Percentiles rank a stretch among this genome's conserved stretches.
Evolutionary conservation across 345 rosid species (phyloP).

Genomic region (Cardiospermum halicacabum): DNA sequence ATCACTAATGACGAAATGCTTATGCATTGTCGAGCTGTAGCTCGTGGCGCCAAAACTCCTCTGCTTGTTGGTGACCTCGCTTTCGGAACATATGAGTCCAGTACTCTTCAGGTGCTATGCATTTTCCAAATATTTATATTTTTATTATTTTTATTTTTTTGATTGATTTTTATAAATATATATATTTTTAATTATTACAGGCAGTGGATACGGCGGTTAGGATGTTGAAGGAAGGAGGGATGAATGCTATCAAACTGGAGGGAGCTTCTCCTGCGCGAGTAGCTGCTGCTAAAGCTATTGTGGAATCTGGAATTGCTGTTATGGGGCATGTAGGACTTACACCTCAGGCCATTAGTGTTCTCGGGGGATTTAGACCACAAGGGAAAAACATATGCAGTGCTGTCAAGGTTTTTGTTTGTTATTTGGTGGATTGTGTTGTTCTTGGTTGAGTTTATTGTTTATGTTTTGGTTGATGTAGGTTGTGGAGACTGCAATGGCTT

Average conservation of each 20-base stretch:
- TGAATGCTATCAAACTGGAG: constrained; percentile 94
- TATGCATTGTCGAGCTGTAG: too few species aligned
- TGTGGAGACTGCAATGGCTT: constrained; percentile 88
- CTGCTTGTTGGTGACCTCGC: too few species aligned
- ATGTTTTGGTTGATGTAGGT: constrained; percentile 42
- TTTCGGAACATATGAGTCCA: too few species aligned
- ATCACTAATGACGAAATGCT: too few species aligned
- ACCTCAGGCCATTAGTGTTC: constrained; percentile 95
- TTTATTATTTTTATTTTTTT: too few species aligned
- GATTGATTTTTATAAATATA: too few species aligned
- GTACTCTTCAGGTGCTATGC: too few species aligned
- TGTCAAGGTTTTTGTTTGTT: constrained; percentile 46
- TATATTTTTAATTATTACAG: constrained; percentile 47
- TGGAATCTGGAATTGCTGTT: constrained; percentile 92
- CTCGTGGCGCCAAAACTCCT: too few species aligned
- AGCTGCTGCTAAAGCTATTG: constrained; percentile 76
- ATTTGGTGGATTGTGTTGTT: not conserved
- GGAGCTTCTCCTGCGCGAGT: constrained; percentile 83
- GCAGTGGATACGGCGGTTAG: constrained; percentile 87
- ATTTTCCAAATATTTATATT: too few species aligned
- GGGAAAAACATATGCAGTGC: constrained; percentile 77
- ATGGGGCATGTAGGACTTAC: constrained; percentile 97
- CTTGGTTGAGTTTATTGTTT: constrained; percentile 10
- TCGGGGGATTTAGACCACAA: constrained; percentile 96
- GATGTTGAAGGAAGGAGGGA: constrained; percentile 80